Evolutionary conservation across 169 alveolate genomes (phyloP).

Genomic region (Eimeria tenella): DNA sequence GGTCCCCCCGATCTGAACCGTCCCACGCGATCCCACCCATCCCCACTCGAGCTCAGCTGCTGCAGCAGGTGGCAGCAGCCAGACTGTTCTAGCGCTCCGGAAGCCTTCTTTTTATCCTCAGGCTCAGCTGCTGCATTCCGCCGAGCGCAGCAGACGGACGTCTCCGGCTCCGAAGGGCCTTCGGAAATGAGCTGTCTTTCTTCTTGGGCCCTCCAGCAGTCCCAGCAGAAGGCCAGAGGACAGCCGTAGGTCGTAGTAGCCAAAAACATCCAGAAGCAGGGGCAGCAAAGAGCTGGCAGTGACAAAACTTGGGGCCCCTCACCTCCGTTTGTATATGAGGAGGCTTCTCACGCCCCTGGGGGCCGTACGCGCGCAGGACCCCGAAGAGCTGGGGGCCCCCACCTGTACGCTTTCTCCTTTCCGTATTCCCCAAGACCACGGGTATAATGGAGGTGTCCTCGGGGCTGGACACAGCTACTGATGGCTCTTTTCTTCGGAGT

Average conservation of each 20-base stretch:
- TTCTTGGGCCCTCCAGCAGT: not conserved
- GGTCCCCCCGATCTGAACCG: too few relatives aligned
- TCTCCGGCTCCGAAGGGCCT: too few relatives aligned
- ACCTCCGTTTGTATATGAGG: not conserved
- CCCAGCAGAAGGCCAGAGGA: slow-evolving; percentile 16
- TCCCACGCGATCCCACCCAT: too few relatives aligned
- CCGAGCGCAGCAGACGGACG: too few relatives aligned
- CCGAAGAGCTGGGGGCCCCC: not conserved
- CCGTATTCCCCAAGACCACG: not conserved
- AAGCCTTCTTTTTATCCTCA: too few relatives aligned
- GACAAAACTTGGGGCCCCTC: not conserved
- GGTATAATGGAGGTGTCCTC: slow-evolving; percentile 16
- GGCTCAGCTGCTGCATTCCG: too few relatives aligned
- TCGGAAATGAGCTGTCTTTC: slow-evolving; percentile 8
- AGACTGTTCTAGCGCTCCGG: too few relatives aligned
- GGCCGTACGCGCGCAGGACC: slow-evolving; percentile 5
- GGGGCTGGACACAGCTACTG: not conserved
- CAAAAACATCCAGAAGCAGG: too few relatives aligned
- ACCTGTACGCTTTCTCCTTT: not conserved
- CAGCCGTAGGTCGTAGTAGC: not conserved
- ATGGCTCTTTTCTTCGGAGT: slow-evolving; percentile 2
- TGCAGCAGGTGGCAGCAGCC: too few relatives aligned
- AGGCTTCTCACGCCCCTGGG: not conserved
- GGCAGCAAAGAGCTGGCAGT: not conserved
- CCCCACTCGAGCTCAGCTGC: too few relatives aligned